phyloP scores from a whole-genome alignment of 108 stramenopile genomes.

The Cylindrotheca closterium region DNA sequence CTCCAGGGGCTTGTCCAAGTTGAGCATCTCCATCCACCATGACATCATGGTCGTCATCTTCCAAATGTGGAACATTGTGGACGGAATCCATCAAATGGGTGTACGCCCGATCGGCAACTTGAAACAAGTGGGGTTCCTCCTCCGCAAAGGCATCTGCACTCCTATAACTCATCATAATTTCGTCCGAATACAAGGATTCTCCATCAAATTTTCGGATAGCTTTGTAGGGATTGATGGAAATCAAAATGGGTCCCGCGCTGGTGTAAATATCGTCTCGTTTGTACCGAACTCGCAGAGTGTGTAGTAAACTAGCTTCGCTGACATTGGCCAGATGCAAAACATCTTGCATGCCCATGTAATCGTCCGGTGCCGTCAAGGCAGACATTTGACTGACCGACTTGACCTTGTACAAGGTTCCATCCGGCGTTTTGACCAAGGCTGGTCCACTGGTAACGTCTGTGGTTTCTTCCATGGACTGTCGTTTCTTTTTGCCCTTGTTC shows the following conservation, averaged over 20 bases:
- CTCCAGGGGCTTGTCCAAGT: constrained; percentile 14
- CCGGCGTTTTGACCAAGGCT: constrained; percentile 81
- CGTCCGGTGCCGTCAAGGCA: constrained; percentile 62
- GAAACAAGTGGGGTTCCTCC: constrained; percentile 81
- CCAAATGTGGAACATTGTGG: constrained; percentile 34
- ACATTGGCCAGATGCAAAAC: constrained; percentile 82
- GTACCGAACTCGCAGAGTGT: constrained; percentile 87
- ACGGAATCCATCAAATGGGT: constrained; percentile 63
- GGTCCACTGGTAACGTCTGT: constrained; percentile 29
- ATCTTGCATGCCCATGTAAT: constrained; percentile 76
- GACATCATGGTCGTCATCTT: constrained; percentile 57
- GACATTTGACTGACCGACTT: constrained; percentile 50
- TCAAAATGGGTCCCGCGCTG: constrained; percentile 90
- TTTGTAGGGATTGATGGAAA: constrained; percentile 96
- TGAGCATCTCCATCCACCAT: constrained; percentile 7
- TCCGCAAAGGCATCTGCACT: constrained; percentile 21
- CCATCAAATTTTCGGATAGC: constrained; percentile 40
- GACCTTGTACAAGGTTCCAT: constrained; percentile 84
- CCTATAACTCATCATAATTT: constrained; percentile 70
- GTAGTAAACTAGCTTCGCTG: constrained; percentile 81
- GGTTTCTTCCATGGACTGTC: neutral
- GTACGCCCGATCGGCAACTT: constrained; percentile 86
- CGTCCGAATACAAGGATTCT: constrained; percentile 70
- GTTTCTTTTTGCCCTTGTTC: neutral
- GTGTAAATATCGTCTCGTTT: constrained; percentile 93